A percentile compares a stretch with the other conserved stretches of the same genome.
phyloP scores from a whole-genome alignment of 768 basidiomycete genomes.

The Rhizopogon vulgaris region DNA sequence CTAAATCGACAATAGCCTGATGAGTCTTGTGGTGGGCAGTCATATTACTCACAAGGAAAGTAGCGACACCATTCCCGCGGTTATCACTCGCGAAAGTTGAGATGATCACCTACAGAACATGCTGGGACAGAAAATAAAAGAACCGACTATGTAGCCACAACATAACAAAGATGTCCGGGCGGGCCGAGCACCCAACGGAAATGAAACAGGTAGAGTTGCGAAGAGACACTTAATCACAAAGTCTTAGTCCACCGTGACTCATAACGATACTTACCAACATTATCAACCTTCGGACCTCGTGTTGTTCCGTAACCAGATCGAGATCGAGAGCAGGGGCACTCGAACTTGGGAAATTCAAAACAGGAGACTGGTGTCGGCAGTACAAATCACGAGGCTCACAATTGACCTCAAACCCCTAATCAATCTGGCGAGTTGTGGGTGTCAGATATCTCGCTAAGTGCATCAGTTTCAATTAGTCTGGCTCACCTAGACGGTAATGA shows the following conservation, averaged over 20 bases:
- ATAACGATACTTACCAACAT: not conserved
- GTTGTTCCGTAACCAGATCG: not conserved
- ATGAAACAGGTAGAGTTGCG: not conserved
- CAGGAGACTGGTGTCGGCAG: not conserved
- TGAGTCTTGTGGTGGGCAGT: not conserved
- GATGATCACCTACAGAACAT: not conserved
- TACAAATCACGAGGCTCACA: not conserved
- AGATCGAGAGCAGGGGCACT: not conserved
- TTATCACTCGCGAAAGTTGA: not conserved
- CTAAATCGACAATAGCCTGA: not conserved
- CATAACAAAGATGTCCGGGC: not conserved
- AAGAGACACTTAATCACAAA: not conserved
- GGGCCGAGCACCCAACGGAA: not conserved
- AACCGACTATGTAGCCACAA: not conserved
- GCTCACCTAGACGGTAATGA: slow-evolving; percentile 1
- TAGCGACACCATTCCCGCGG: not conserved
- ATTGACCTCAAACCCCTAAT: not conserved
- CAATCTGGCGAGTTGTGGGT: not conserved
- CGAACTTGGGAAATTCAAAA: not conserved
- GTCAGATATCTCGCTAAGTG: not conserved
- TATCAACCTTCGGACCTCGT: not conserved
- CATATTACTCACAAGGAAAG: not conserved
- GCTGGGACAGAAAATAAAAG: not conserved
- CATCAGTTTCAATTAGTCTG: not conserved
- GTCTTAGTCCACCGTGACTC: not conserved